phyloP scores from a whole-genome alignment of 768 basidiomycete species.

The Lentinula guzmanii region DNA sequence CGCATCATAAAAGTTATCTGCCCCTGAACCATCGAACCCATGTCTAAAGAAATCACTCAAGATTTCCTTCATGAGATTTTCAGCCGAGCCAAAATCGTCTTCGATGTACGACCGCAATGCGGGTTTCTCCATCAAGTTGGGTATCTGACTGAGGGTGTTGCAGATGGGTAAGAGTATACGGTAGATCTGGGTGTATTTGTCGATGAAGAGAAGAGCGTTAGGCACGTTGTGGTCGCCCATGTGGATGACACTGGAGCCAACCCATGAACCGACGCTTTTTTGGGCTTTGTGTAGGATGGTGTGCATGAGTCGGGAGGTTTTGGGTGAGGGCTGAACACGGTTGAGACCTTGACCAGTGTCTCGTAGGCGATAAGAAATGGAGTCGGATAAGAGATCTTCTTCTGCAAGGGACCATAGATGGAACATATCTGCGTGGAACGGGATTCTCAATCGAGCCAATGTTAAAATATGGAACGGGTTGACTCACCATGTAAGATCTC shows the following conservation, averaged over 20 bases:
- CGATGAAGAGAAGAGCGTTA: slow-evolving; percentile 83
- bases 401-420: slow-evolving; percentile 79
- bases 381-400: slow-evolving; percentile 75
- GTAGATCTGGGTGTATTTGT: slow-evolving; percentile 91
- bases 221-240: slow-evolving; percentile 88
- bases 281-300: slow-evolving; percentile 81
- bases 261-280: slow-evolving; percentile 74
- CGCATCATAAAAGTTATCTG: slow-evolving; percentile 86
- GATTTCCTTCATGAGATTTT: slow-evolving; percentile 64
- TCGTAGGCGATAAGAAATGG: slow-evolving; percentile 68
- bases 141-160: slow-evolving; percentile 72
- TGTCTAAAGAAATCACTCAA: slow-evolving; percentile 83
- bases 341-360: slow-evolving; percentile 92
- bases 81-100: slow-evolving; percentile 73
- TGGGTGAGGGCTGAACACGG: slow-evolving; percentile 80
- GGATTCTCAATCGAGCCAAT: not conserved
- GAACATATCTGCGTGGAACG: slow-evolving; percentile 67
- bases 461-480: not conserved
- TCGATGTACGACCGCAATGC: slow-evolving; percentile 73
- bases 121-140: slow-evolving; percentile 58
- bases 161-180: slow-evolving; percentile 85
- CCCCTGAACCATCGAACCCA: slow-evolving; percentile 87
- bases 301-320: slow-evolving; percentile 90
- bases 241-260: slow-evolving; percentile 83
- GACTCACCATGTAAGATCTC: slow-evolving; percentile 75